Conservation (phyloP, 805 yeast genomes). For the Candida odintsovae region DNA sequence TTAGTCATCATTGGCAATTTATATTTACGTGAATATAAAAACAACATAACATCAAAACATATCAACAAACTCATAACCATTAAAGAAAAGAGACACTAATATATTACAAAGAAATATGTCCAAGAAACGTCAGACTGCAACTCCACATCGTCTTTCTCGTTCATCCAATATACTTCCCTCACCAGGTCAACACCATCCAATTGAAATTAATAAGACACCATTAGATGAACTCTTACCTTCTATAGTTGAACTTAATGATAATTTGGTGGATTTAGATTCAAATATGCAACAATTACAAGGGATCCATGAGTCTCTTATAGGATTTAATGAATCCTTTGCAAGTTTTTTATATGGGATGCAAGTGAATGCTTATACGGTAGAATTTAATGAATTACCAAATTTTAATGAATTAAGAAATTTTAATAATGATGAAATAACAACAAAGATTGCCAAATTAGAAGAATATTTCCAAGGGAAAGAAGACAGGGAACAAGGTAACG, state of each 20-base stretch:
- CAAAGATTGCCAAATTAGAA: constrained; percentile 17
- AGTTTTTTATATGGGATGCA: constrained; percentile 73
- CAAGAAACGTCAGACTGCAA: constrained; percentile 21
- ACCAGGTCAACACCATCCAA: constrained; percentile 40
- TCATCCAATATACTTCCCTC: constrained; percentile 32
- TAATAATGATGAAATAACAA: constrained; percentile 14
- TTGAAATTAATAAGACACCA: constrained; percentile 35
- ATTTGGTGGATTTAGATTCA: constrained; percentile 48
- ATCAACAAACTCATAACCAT: not conserved
- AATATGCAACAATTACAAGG: constrained; percentile 52
- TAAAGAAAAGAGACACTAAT: not conserved
- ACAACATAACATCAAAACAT: not conserved
- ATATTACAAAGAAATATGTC: constrained; percentile 9
- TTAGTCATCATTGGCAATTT: not conserved
- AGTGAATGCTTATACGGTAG: constrained; percentile 86
- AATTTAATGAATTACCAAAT: constrained; percentile 36
- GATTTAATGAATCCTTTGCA: constrained; percentile 74
- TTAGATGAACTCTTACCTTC: constrained; percentile 35
- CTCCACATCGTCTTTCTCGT: constrained; percentile 35
- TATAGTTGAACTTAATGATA: constrained; percentile 41
- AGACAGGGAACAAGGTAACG: constrained; percentile 7
- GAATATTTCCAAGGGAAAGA: constrained; percentile 13
- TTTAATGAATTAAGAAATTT: constrained; percentile 6
- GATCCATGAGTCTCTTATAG: constrained; percentile 55
- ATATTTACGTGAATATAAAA: too few species aligned